Evolutionary conservation across 169 alveolate genomes (phyloP).

Genomic region (Miamiensis avidus): DNA sequence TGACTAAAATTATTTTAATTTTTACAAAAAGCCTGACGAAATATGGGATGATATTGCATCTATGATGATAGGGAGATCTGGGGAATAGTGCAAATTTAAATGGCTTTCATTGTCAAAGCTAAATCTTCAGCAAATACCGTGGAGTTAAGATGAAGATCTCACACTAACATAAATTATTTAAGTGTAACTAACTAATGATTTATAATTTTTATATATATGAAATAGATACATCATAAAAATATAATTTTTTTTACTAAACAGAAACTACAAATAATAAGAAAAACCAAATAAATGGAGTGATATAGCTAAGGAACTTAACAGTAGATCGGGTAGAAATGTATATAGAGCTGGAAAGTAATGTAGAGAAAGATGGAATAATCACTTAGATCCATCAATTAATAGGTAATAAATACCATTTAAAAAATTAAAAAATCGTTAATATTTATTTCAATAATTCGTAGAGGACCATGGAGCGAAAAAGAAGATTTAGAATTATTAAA

Average conservation of each 20-base stretch:
- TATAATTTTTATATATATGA: too few species aligned
- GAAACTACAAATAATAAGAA: slow-evolving; percentile 14
- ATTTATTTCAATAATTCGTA: neutral
- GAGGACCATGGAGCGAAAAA: slow-evolving; percentile 36
- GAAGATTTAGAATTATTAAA: slow-evolving; percentile 38
- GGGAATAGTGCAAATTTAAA: slow-evolving; percentile 36
- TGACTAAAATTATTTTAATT: too few species aligned
- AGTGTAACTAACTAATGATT: neutral
- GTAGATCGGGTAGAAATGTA: slow-evolving; percentile 26
- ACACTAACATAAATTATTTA: slow-evolving; percentile 15
- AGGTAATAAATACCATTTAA: slow-evolving; percentile 12
- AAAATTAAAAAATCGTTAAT: neutral
- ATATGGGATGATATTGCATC: slow-evolving; percentile 38
- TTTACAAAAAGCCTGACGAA: slow-evolving; percentile 21
- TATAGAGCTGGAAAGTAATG: slow-evolving; percentile 44
- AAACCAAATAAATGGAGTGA: slow-evolving; percentile 45
- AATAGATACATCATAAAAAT: too few species aligned
- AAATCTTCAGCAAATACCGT: slow-evolving; percentile 28
- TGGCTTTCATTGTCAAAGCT: slow-evolving; percentile 42
- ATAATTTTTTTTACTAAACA: neutral
- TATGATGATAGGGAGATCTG: slow-evolving; percentile 39
- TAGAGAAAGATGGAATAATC: slow-evolving; percentile 51
- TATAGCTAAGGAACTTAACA: slow-evolving; percentile 30
- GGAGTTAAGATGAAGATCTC: slow-evolving; percentile 38
- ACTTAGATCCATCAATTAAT: slow-evolving; percentile 39